Evolutionary conservation across 2,329 filamentous ascomycete genomes (phyloP).

Genomic region (Domatiomyces globalis): DNA sequence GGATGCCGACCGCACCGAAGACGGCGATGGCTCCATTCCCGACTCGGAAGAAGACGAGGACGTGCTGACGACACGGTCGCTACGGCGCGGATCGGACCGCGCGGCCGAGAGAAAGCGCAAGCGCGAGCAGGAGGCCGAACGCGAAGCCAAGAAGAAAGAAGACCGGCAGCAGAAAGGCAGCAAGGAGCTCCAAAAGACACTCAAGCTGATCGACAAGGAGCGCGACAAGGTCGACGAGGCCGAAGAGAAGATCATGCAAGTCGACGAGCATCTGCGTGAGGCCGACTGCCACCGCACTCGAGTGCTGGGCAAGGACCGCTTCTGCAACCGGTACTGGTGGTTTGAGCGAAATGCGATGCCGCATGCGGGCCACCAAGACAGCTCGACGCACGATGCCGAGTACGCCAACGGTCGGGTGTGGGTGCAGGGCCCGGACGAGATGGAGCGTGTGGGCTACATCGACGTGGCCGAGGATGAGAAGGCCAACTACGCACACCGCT

Average conservation of each 20-base stretch:
- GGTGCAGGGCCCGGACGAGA: constrained; percentile 87
- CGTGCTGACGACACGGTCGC: constrained; percentile 39
- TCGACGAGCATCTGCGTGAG: constrained; percentile 87
- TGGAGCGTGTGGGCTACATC: constrained; percentile 75
- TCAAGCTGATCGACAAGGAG: constrained; percentile 81
- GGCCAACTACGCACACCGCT: constrained; percentile 60
- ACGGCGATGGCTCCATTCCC: constrained; percentile 32
- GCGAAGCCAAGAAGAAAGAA: constrained; percentile 53
- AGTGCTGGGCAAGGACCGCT: constrained; percentile 82
- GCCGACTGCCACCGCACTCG: constrained; percentile 84
- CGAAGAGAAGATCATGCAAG: constrained; percentile 69
- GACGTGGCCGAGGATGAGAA: constrained; percentile 58
- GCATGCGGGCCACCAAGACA: constrained; percentile 71
- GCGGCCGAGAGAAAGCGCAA: constrained; percentile 62
- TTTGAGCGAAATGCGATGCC: constrained; percentile 98
- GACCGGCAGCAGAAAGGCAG: constrained; percentile 61
- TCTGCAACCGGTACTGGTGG: constrained; percentile 99
- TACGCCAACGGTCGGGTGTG: constrained; percentile 94
- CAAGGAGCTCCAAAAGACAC: constrained; percentile 73
- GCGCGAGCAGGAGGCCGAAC: constrained; percentile 57
- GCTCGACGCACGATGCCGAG: constrained; percentile 70
- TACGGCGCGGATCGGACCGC: constrained; percentile 52
- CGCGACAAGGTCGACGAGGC: constrained; percentile 65
- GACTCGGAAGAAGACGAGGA: constrained; percentile 57
- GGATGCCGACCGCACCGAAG: constrained; percentile 41